Base-by-base conservation (phyloP, 73 alveolate species). In the Paramecium sonneborni region DNA sequence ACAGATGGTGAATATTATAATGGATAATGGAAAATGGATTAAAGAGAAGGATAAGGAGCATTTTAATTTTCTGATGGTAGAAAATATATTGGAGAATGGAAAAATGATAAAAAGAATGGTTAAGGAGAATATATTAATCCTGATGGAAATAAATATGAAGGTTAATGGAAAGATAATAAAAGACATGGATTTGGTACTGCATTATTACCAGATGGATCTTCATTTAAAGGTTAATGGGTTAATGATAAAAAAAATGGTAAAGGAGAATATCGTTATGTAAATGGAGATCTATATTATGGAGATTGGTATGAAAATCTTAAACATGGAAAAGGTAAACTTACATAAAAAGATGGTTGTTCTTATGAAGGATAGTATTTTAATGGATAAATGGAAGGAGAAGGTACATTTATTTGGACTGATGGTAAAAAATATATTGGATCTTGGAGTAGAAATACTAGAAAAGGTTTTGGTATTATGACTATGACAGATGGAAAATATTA, bases 91-190 rank as follows among this genome's bases (percentile, higher is more conserved):
- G 97, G 97, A 14, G 34, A 43, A 20, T 94, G 97, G 96, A 39
- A 41, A 41, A 93, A 94, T 69, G 96, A 93, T 58, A 93, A 93
- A 43, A 96, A 95, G 62, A 91, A 96, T 95, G 99, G 99, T 15
- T 86, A 85, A 57, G 99, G 99, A 2, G 90, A 68, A 76, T 95
- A 72, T 91, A 56, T 74, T 30, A 92, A 56, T 85, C 79, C 91
- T 14, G 89, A 88, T 24, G 94, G 94, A 0, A 46, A 76, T 28
- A 88, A 82, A 14, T 88, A 88, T 69, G 70, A 76, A 38, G 94
- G 94, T 23, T 18, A 21, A 43, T 88, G 94, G 94, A 82, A 32
- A 3, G 85, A 88, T 32, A 82, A 88, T 46, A 88, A 32, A 34
- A 69, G 57, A 30, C n/a, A 68, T 21, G 94, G 94, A 12, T 69